A percentile compares a stretch with the other conserved stretches of the same genome.
phyloP scores from a whole-genome alignment of 2,329 filamentous ascomycete species.

The Xylaria sp. region DNA sequence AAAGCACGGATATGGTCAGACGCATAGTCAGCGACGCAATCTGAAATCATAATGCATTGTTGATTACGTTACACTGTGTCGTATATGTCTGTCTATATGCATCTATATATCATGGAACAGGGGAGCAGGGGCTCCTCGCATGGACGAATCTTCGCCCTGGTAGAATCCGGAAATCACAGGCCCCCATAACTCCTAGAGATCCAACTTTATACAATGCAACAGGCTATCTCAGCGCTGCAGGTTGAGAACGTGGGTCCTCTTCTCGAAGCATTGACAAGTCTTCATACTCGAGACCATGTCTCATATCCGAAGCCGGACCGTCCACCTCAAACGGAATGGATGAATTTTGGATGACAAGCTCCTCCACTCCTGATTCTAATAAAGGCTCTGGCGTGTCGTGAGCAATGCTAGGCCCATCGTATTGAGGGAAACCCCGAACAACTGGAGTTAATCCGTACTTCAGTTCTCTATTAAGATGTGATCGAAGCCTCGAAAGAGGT shows the following conservation, averaged over 20 bases:
- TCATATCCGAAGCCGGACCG: not conserved
- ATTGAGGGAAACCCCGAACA: not conserved
- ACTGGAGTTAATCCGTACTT: not conserved
- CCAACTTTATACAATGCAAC: not conserved
- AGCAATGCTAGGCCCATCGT: not conserved
- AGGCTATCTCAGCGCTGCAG: slow-evolving; percentile 2
- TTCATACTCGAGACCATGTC: not conserved
- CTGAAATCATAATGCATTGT: slow-evolving; percentile 19
- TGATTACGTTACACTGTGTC: slow-evolving; percentile 18
- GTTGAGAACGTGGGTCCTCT: not conserved
- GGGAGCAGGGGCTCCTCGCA: not conserved
- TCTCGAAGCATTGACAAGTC: not conserved
- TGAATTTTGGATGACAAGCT: not conserved
- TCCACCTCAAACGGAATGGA: not conserved
- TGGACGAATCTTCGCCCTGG: not conserved
- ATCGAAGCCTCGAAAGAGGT: slow-evolving; percentile 36
- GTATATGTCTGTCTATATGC: slow-evolving; percentile 16
- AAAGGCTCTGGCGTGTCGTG: not conserved
- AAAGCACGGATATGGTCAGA: not conserved
- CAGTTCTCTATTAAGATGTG: slow-evolving; percentile 32
- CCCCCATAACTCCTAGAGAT: not conserved
- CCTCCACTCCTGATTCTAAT: not conserved
- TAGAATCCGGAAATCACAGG: not conserved
- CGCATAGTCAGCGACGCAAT: slow-evolving; percentile 4
- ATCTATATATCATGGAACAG: not conserved